Evolutionary conservation across 306 rosid genomes (phyloP).

Genomic region (Morella rubra): DNA sequence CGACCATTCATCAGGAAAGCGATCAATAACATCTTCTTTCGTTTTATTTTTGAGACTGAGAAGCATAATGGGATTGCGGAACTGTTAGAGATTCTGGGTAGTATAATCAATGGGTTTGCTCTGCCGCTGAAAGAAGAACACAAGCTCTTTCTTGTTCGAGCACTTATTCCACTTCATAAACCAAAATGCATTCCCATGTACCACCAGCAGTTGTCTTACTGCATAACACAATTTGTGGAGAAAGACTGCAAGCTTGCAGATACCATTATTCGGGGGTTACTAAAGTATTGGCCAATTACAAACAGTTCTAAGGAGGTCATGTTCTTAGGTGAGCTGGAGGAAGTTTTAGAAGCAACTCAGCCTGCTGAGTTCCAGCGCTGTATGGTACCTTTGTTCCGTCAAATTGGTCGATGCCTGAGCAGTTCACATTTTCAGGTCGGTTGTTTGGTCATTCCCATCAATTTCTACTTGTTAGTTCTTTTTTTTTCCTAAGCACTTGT

Average conservation of each 20-base stretch:
- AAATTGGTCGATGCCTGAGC: conserved; percentile 80
- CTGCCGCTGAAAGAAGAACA: conserved; percentile 98
- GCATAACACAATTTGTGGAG: conserved; percentile 92
- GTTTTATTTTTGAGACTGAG: conserved; percentile 92
- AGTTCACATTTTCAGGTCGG: conserved; percentile 97
- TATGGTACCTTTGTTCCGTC: conserved; percentile 85
- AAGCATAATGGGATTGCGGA: conserved; percentile 97
- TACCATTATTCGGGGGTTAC: conserved; percentile 83
- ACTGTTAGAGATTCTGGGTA: conserved; percentile 89
- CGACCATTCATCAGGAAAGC: conserved; percentile 95
- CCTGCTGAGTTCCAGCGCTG: conserved; percentile 91
- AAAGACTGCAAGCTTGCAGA: conserved; percentile 99
- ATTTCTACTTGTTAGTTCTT: conserved; percentile 24
- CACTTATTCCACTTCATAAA: conserved; percentile 94
- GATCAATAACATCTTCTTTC: conserved; percentile 84
- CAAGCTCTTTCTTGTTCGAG: conserved; percentile 90
- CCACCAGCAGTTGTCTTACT: conserved; percentile 94
- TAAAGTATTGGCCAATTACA: conserved; percentile 93
- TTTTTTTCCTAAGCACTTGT: too few species aligned
- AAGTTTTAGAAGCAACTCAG: conserved; percentile 94
- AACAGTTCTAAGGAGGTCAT: conserved; percentile 97
- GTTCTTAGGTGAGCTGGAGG: conserved; percentile 98
- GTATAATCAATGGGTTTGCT: conserved; percentile 96
- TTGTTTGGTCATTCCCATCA: conserved; percentile 21
- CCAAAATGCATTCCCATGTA: conserved; percentile 89